Conservation (phyloP, 106 monocot genomes). For the Alisma plantagoaquatica region DNA sequence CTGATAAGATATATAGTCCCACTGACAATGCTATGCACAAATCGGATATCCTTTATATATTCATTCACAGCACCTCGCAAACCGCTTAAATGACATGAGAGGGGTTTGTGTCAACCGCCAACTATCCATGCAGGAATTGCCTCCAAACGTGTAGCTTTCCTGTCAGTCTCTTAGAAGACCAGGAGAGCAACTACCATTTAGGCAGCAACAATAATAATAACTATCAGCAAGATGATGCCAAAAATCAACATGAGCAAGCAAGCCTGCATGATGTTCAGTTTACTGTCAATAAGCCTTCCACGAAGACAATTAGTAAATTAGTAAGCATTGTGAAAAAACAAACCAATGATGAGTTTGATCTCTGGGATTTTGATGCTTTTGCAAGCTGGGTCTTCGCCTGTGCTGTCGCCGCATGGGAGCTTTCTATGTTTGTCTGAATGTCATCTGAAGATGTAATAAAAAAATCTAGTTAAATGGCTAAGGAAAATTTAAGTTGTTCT, state of each 20-base stretch:
- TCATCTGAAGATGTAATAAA: constrained; percentile 86
- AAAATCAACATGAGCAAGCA: constrained; percentile 85
- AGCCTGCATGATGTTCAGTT: no score
- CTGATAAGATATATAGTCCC: no score
- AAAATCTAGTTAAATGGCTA: background rate
- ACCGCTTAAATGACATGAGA: no score
- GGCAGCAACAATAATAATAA: constrained; percentile 61
- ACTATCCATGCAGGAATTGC: no score
- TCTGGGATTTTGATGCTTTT: constrained; percentile 61
- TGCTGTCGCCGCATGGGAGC: constrained; percentile 41
- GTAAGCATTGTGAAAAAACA: no score
- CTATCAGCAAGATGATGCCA: constrained; percentile 59
- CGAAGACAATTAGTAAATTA: no score
- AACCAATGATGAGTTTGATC: constrained; percentile 85
- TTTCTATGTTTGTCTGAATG: constrained; percentile 60
- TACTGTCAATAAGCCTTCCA: no score
- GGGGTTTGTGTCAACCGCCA: no score
- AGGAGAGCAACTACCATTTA: background rate
- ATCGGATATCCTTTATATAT: no score
- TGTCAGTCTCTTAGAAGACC: background rate
- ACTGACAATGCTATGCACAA: no score
- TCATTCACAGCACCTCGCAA: no score
- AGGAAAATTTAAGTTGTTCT: background rate
- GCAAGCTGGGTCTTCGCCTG: constrained; percentile 57
- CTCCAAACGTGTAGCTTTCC: no score